Evolutionary conservation across 352 stramenopile genomes (phyloP), one percentile per base, ranked within the genome.

Genomic region (Phytophthora melonis): DNA sequence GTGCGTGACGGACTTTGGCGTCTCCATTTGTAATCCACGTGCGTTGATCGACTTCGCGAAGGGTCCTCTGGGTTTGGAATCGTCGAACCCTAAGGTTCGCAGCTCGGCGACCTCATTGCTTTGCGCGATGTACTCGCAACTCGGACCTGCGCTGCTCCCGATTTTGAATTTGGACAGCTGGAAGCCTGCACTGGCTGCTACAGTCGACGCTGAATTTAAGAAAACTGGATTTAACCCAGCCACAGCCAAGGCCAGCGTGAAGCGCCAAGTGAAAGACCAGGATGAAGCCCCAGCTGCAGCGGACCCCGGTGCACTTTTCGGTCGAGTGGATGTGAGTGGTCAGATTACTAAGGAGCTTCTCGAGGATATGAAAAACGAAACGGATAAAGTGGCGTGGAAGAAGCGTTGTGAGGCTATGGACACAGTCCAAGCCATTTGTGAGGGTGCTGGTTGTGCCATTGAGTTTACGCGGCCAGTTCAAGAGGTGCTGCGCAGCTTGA

Each of bases 331-430:
- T 63, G 83, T 96, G 21, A 95, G 88, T 49, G 75, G 65, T 23
- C 88, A 96, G 49, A 84, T 97, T 30, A 96, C 90, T 19, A 97
- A 95, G 61, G 88, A 97, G 9, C 66, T 97, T n/a, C 80, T 97
- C 50, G 88, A 85, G 1, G 81, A 93, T 45, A 93, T 97, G 82
- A 93, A 95, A 47, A 94, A 88, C 32, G 90, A 96, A 72, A 84
- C 92, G 2, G 88, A 95, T 63, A 96, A 94, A 49, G 81, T 83
- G 3, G 89, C 88, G 0, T 97, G 89, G 90, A 96, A 97, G 62
- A 95, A 95, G 61, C 85, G 90, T 18, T 62, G 85, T 18, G 89
- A 89, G 34, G 90, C 90, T 3, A 97, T 97, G 84, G 89, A 95
- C 36, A 81, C 63, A 23, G 80, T 93, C 1, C 86, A 96, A 66